Evolutionary conservation across 1,139 yeast species (phyloP), one percentile per base, ranked within the genome.

Genomic region (Nakaseomyces glabratus): DNA sequence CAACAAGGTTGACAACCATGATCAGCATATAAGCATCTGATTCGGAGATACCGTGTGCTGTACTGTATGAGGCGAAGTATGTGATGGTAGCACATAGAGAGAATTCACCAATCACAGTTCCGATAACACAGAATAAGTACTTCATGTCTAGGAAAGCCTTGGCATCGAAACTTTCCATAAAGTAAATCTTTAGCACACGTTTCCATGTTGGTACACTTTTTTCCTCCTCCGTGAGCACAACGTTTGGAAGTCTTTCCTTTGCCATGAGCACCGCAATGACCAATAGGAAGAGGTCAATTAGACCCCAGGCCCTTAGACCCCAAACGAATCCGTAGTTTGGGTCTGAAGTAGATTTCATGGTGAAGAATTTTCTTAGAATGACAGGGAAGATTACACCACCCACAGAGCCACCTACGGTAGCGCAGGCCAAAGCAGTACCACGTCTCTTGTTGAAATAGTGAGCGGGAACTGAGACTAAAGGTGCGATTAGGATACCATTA

Each of bases 321-420:
- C 81, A 74, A 19, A 58, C 60, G 49, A 64, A 77, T 0, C 84
- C 84, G 17, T 71, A 61, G 20, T 55, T 46, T 2, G 55, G 61
- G 15, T 36, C 34, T 18, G 20, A 31, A 3, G 14, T 34, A 4
- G 34, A 22, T 10, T 41, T 32, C 41, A 44, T 39, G 5, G 43
- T 29, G 48, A 72, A 75, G 33, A 76, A 58, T 23, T 62, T 57
- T 45, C 77, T 67, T 38, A 78, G 62, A 69, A 76, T 64, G 20
- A 77, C 54, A 2, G 85, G 79, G 51, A 75, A 73, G 1, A 74
- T 59, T 17, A 75, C 68, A 31, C 82, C 82, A 12, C 88, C 88
- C 4, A 76, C 51, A 20, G 77, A 67, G 0, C 85, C 85, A 10
- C 85, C 84, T 46, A 70, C 69, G 4, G 79, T 71, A 1, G 79